Percentiles rank a stretch among this genome's conserved stretches.
These are phyloP conservation scores for Phytophthora litchii DNA, from an alignment of 352 stramenopile genomes.

Conservation along the genomic window DNA sequence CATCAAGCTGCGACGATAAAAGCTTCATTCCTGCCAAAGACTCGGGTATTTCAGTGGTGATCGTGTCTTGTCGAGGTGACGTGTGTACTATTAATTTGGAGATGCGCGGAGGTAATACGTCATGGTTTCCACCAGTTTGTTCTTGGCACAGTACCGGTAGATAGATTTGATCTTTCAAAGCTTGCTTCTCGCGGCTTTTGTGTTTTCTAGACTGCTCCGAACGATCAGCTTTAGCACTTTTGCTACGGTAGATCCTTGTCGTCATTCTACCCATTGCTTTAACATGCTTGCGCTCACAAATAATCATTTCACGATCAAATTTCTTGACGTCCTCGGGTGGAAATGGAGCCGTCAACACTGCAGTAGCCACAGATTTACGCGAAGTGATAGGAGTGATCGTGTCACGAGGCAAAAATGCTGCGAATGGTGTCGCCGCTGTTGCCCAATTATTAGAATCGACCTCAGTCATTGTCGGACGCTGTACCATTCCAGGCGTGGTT, in stretches of 20 bases:
- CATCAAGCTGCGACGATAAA: constrained; percentile 47
- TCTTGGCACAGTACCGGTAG: constrained; percentile 21
- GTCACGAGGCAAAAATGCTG: constrained; percentile 20
- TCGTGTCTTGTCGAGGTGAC: not conserved
- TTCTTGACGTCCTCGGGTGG: constrained; percentile 16
- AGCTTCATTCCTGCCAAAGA: constrained; percentile 40
- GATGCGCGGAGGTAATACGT: constrained; percentile 5
- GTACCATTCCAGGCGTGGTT: constrained; percentile 7
- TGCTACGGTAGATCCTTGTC: constrained; percentile 20
- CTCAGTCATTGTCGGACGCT: constrained; percentile 18
- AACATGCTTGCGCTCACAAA: constrained; percentile 33
- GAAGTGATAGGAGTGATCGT: constrained; percentile 29
- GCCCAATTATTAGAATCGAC: constrained; percentile 31
- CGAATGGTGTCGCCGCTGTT: constrained; percentile 32
- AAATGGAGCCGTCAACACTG: constrained; percentile 25
- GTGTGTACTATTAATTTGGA: constrained; percentile 1
- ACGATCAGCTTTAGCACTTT: constrained; percentile 3
- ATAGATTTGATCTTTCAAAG: constrained; percentile 39
- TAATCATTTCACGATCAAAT: constrained; percentile 40
- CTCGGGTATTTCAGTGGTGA: constrained; percentile 9
- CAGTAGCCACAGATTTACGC: constrained; percentile 30
- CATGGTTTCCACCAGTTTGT: constrained; percentile 3
- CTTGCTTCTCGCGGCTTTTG: constrained; percentile 16
- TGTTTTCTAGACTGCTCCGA: constrained; percentile 6
- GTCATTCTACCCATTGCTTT: constrained; percentile 34